Percentiles rank a stretch among this genome's conserved stretches.
phyloP scores from a whole-genome alignment of 2,329 filamentous ascomycete species.

The Penicillium fuscoglaucum region DNA sequence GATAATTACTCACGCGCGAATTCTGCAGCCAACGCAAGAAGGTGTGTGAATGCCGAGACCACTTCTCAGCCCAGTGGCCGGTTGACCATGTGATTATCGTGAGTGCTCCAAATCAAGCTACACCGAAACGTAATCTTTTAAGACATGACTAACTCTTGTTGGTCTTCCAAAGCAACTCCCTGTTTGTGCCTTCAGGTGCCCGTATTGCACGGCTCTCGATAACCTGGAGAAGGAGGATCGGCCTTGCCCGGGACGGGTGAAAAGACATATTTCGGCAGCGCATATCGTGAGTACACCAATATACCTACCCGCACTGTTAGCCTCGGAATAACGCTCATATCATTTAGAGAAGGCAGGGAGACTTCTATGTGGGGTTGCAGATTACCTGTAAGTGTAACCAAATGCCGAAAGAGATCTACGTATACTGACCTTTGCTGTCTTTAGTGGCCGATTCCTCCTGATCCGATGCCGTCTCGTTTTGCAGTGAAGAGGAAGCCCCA shows the following conservation, averaged over 20 bases:
- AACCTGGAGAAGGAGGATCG: background rate
- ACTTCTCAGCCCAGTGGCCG: slow-evolving; percentile 1
- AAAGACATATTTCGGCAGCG: background rate
- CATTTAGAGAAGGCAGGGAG: background rate
- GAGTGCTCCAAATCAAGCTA: background rate
- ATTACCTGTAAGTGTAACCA: background rate
- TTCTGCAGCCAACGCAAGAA: background rate
- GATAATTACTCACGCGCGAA: background rate
- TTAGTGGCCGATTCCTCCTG: background rate
- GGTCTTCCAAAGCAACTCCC: background rate
- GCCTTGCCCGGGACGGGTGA: background rate
- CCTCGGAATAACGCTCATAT: background rate
- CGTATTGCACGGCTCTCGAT: background rate
- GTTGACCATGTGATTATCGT: slow-evolving; percentile 1
- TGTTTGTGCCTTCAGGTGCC: background rate
- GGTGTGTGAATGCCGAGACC: background rate
- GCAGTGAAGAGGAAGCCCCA: background rate
- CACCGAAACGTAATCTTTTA: background rate
- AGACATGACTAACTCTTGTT: background rate
- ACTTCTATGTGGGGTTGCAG: background rate
- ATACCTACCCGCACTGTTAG: background rate
- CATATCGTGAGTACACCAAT: background rate
- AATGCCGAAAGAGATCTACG: background rate
- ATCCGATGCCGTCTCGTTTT: background rate
- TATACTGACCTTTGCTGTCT: background rate